These are phyloP conservation scores for Thraustochytrium striatum DNA, from an alignment of 352 stramenopile species.

Conservation along the genomic window DNA sequence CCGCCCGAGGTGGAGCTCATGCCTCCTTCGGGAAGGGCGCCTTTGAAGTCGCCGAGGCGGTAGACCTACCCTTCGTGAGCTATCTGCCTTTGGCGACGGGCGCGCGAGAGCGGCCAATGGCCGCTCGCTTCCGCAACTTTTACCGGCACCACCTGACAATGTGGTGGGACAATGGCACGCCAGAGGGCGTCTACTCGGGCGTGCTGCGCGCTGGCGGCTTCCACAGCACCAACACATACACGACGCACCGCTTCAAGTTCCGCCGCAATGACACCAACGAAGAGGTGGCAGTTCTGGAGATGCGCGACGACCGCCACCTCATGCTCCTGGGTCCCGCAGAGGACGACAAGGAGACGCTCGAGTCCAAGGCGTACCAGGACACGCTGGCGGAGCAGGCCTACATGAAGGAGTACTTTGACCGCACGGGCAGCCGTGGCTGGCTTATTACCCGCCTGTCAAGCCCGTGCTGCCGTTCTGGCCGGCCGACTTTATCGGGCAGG, in stretches of 20 bases:
- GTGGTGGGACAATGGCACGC: constrained; percentile 49
- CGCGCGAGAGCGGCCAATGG: constrained; percentile 32
- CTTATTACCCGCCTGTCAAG: constrained; percentile 39
- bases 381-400: constrained; percentile 22
- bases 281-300: neutral
- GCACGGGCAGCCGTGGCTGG: constrained; percentile 39
- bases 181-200: constrained; percentile 45
- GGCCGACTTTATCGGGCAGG: constrained; percentile 48
- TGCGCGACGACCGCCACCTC: constrained; percentile 26
- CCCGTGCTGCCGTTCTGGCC: constrained; percentile 49
- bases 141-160: constrained; percentile 9
- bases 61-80: constrained; percentile 8
- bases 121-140: constrained; percentile 48
- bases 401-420: constrained; percentile 21
- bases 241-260: constrained; percentile 48
- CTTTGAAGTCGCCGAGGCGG: neutral
- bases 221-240: constrained; percentile 46
- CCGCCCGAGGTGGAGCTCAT: neutral
- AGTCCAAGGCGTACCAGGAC: constrained; percentile 31
- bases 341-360: constrained; percentile 15
- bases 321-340: constrained; percentile 37
- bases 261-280: neutral
- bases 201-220: neutral
- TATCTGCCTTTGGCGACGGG: constrained; percentile 1
- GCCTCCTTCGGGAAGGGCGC: neutral